Percentiles rank a stretch among this genome's conserved stretches.
phyloP scores from a whole-genome alignment of 169 alveolate species.

The Eimeria acervulina region DNA sequence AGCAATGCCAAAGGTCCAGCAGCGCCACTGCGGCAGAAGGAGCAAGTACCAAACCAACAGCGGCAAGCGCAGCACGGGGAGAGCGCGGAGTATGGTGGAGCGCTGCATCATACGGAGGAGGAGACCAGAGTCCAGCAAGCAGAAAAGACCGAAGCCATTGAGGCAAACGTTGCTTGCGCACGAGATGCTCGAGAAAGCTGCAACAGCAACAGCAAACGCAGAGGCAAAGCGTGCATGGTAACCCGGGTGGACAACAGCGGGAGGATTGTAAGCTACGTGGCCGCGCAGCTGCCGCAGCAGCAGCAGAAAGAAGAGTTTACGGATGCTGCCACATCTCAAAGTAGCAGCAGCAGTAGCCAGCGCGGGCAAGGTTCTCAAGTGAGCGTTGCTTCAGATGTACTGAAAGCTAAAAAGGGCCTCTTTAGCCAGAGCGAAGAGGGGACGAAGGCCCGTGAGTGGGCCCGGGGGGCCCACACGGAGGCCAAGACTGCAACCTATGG shows the following conservation, averaged over 20 bases:
- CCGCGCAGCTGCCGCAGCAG: constrained; percentile 27
- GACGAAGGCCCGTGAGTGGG: not conserved
- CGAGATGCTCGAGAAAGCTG: not conserved
- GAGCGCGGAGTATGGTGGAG: not conserved
- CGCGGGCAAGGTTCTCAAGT: constrained; percentile 30
- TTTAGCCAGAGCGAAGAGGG: not conserved
- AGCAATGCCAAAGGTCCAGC: not conserved
- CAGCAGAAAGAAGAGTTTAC: constrained; percentile 9
- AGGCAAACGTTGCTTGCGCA: not conserved
- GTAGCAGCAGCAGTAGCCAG: constrained; percentile 67
- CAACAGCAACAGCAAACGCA: constrained; percentile 33
- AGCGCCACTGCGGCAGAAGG: not conserved
- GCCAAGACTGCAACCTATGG: constrained; percentile 70
- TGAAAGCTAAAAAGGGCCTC: constrained; percentile 30
- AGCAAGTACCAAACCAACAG: not conserved
- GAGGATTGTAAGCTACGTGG: constrained; percentile 63
- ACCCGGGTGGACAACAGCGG: constrained; percentile 73
- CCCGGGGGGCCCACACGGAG: not conserved
- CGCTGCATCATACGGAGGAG: not conserved
- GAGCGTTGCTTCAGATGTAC: constrained; percentile 68
- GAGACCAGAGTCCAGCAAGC: not conserved
- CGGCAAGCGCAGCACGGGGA: constrained; percentile 39
- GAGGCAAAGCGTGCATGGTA: constrained; percentile 38
- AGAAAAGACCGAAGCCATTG: not conserved
- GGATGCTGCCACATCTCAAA: constrained; percentile 21